Evolutionary conservation across 148 eudicot genomes (phyloP).

Genomic region (Camellia granthamiana): DNA sequence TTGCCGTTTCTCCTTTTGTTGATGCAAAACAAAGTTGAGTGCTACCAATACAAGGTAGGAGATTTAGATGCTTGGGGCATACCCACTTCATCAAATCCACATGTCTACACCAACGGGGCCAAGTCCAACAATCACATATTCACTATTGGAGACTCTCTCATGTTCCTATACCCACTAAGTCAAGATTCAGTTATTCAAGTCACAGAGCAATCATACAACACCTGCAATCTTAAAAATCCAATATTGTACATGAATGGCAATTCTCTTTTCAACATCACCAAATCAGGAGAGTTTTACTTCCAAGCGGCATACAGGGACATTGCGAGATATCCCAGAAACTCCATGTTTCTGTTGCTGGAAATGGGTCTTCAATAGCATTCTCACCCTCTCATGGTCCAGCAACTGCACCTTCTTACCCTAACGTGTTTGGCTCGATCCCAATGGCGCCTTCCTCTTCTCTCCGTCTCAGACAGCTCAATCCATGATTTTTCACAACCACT

Average conservation of each 20-base stretch:
- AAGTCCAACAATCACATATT: conserved; percentile 33
- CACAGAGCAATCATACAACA: conserved; percentile 48
- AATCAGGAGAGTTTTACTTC: conserved; percentile 65
- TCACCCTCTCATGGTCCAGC: conserved; percentile 22
- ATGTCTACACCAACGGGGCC: conserved; percentile 67
- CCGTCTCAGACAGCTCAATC: background rate
- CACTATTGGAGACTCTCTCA: conserved; percentile 69
- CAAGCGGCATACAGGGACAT: conserved; percentile 63
- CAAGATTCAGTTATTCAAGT: conserved; percentile 86
- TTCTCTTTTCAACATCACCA: conserved; percentile 74
- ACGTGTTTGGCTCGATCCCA: conserved; percentile 74
- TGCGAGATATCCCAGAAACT: conserved; percentile 76
- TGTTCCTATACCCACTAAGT: conserved; percentile 91
- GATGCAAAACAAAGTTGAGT: conserved; percentile 34
- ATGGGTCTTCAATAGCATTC: conserved; percentile 34
- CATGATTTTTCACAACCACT: too few species aligned
- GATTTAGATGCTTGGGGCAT: conserved; percentile 70
- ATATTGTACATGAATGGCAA: conserved; percentile 82
- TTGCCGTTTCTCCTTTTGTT: conserved; percentile 32
- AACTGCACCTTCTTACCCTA: conserved; percentile 50
- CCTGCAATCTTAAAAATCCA: conserved; percentile 73
- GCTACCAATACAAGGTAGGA: conserved; percentile 71
- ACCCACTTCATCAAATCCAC: conserved; percentile 53
- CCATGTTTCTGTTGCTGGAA: conserved; percentile 47
- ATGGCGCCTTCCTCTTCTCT: conserved; percentile 28